Evolutionary conservation across 805 yeast genomes (phyloP).

Genomic region (Suhomyces emberorum): DNA sequence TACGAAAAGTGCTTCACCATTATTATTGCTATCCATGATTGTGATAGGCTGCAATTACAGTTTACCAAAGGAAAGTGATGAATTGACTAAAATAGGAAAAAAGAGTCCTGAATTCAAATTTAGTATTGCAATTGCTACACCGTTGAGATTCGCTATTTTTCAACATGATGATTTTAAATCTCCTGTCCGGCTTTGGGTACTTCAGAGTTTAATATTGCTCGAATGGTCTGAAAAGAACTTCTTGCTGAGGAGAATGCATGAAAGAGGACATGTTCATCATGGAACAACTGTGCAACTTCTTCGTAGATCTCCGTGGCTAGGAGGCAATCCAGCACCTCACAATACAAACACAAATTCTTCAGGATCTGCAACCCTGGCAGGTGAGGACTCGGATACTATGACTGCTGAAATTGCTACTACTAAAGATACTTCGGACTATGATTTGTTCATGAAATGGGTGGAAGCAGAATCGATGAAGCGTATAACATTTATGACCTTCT

Average conservation of each 20-base stretch:
- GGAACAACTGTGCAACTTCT: conserved; percentile 80
- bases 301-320: conserved; percentile 71
- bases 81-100: conserved; percentile 15
- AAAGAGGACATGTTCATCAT: conserved; percentile 80
- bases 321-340: conserved; percentile 56
- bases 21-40: conserved; percentile 54
- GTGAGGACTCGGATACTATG: conserved; percentile 27
- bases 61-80: conserved; percentile 13
- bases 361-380: conserved; percentile 29
- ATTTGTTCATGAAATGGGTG: conserved; percentile 64
- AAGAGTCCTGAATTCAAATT: conserved; percentile 38
- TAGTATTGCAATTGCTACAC: conserved; percentile 47
- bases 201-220: conserved; percentile 69
- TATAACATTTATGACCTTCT: conserved; percentile 77
- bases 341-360: conserved; percentile 18
- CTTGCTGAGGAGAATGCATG: conserved; percentile 66
- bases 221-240: conserved; percentile 79
- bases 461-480: conserved; percentile 77
- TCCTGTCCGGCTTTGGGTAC: conserved; percentile 72
- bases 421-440: conserved; percentile 25
- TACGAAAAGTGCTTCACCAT: conserved; percentile 44
- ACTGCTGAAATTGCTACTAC: conserved; percentile 10
- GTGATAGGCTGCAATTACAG: conserved; percentile 52
- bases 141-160: conserved; percentile 68
- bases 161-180: conserved; percentile 70